Percentiles rank a stretch among this genome's conserved stretches.
These are phyloP conservation scores for Paraphoma sp. DNA, from an alignment of 2,329 filamentous ascomycete species.

Conservation along the genomic window DNA sequence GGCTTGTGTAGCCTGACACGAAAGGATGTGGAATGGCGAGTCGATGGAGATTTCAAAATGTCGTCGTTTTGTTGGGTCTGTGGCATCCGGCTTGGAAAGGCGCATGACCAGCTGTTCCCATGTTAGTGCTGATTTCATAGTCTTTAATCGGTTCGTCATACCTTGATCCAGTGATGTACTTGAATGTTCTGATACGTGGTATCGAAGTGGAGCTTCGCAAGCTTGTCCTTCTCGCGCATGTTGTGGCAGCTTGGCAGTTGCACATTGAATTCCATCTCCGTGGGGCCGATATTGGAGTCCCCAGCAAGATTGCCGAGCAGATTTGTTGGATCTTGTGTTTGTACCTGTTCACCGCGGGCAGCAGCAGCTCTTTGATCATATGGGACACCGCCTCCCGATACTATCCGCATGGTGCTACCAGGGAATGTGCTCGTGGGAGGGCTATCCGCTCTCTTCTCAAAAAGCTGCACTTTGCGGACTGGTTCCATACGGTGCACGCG, in stretches of 20 bases:
- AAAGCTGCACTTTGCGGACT: constrained; percentile 81
- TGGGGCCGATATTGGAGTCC: constrained; percentile 81
- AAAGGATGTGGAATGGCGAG: constrained; percentile 91
- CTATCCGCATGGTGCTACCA: constrained; percentile 76
- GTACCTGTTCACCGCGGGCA: constrained; percentile 62
- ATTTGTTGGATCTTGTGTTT: constrained; percentile 67
- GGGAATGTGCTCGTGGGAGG: constrained; percentile 75
- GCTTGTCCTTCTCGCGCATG: constrained; percentile 75
- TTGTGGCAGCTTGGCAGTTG: constrained; percentile 88
- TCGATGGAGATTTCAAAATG: constrained; percentile 98
- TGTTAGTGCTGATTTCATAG: constrained; percentile 8
- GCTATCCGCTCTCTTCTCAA: constrained; percentile 86
- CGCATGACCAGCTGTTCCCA: constrained; percentile 82
- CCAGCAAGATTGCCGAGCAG: constrained; percentile 78
- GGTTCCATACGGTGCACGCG: constrained; percentile 85
- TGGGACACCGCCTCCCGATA: constrained; percentile 81
- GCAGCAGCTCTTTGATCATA: constrained; percentile 65
- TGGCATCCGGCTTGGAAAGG: constrained; percentile 81
- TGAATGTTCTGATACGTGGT: constrained; percentile 94
- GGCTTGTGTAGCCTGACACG: constrained; percentile 89
- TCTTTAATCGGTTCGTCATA: constrained; percentile 49
- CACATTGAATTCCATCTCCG: constrained; percentile 93
- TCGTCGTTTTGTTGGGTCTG: constrained; percentile 78
- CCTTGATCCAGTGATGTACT: constrained; percentile 97
- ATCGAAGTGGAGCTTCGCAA: constrained; percentile 78